Conservation (phyloP, 2,329 filamentous ascomycete genomes). For the Berkeleyomyces basicola region DNA sequence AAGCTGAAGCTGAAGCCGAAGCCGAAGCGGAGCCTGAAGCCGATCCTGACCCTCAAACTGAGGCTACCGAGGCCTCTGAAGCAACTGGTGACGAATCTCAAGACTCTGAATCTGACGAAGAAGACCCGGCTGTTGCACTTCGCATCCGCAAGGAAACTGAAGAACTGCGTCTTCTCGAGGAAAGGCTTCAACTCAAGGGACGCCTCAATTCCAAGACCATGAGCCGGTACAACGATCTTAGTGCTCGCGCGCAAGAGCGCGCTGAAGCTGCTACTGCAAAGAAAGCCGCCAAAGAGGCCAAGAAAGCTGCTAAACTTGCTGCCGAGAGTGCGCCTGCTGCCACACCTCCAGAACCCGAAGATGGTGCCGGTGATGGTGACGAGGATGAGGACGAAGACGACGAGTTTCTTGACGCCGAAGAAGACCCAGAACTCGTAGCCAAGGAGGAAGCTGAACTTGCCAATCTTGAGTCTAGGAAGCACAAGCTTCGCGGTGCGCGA, state of each 20-base stretch:
- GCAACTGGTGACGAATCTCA: neutral
- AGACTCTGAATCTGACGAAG: constrained; percentile 1
- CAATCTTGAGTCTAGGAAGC: constrained; percentile 20
- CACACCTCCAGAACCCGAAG: neutral
- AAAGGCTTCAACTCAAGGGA: constrained; percentile 3
- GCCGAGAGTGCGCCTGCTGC: constrained; percentile 16
- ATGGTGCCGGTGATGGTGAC: neutral
- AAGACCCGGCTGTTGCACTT: neutral
- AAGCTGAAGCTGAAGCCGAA: neutral
- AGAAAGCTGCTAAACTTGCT: constrained; percentile 19
- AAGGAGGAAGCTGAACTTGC: constrained; percentile 23
- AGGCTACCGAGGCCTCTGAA: neutral
- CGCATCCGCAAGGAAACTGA: constrained; percentile 4
- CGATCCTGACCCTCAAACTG: neutral
- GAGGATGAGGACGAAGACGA: neutral
- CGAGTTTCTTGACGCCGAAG: constrained; percentile 9
- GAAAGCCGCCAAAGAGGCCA: constrained; percentile 23
- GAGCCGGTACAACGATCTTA: constrained; percentile 8
- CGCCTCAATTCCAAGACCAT: constrained; percentile 2
- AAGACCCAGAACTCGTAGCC: constrained; percentile 15
- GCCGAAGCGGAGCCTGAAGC: neutral
- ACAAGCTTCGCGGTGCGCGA: neutral
- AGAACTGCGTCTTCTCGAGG: constrained; percentile 6
- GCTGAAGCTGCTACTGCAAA: constrained; percentile 16
- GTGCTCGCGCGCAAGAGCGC: constrained; percentile 2